phyloP scores from a whole-genome alignment of 805 yeast species.

The Wickerhamomyces rabaulensis region DNA sequence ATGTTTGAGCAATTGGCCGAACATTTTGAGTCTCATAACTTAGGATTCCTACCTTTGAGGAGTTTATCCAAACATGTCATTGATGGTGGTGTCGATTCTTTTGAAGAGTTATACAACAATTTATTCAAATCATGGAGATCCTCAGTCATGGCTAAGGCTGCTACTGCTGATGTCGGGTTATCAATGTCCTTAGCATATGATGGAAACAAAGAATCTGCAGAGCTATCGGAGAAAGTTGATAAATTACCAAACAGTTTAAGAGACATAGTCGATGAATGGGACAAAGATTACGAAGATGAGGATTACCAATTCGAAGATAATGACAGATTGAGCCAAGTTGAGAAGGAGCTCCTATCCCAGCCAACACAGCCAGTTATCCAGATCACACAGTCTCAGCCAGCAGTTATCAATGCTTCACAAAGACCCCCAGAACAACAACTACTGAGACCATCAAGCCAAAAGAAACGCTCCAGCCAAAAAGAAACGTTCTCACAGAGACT shows the following conservation, averaged over 20 bases:
- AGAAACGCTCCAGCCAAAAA: not conserved
- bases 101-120: conserved; percentile 3
- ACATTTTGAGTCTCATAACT: conserved; percentile 24
- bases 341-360: not conserved
- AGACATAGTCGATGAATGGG: conserved; percentile 16
- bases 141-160: conserved; percentile 5
- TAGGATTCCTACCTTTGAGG: conserved; percentile 6
- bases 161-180: conserved; percentile 11
- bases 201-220: conserved; percentile 4
- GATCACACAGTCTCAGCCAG: conserved; percentile 16
- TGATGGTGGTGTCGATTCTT: not conserved
- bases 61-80: not conserved
- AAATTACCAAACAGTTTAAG: conserved; percentile 2
- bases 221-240: not conserved
- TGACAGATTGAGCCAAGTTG: conserved; percentile 1
- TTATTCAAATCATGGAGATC: conserved; percentile 9
- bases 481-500: conserved; percentile 1
- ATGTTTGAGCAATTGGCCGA: conserved; percentile 32
- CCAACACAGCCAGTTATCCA: conserved; percentile 12
- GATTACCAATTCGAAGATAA: conserved; percentile 7
- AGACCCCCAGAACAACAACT: not conserved
- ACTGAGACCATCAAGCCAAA: conserved; percentile 2
- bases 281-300: conserved; percentile 9
- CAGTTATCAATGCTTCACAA: conserved; percentile 1
- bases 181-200: conserved; percentile 10